These are phyloP conservation scores for Fusarium compactum DNA, from an alignment of 2,329 filamentous ascomycete species.

Conservation along the genomic window DNA sequence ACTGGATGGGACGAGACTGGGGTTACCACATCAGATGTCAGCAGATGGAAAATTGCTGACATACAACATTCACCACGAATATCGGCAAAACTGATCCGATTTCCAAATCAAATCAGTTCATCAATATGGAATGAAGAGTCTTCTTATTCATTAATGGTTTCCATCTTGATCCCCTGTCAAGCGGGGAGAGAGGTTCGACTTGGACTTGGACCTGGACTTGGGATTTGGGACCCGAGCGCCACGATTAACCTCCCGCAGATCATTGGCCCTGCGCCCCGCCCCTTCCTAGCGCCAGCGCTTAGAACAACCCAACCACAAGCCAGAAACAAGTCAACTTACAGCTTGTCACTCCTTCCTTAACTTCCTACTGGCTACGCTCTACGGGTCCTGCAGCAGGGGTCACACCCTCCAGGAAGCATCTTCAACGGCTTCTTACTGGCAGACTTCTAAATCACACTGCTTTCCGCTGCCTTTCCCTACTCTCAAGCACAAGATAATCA, in stretches of 20 bases:
- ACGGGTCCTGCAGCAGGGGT: constrained; percentile 40
- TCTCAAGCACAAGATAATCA: not conserved
- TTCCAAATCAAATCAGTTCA: constrained; percentile 29
- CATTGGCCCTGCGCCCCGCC: constrained; percentile 33
- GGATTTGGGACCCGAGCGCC: not conserved
- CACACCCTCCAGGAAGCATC: constrained; percentile 39
- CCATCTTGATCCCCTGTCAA: not conserved
- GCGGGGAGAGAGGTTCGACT: not conserved
- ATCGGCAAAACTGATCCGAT: constrained; percentile 40
- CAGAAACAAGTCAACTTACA: constrained; percentile 9
- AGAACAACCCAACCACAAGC: constrained; percentile 18
- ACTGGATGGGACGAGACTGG: constrained; percentile 3
- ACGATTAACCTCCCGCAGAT: not conserved
- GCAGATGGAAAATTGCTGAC: constrained; percentile 22
- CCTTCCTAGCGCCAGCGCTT: constrained; percentile 47
- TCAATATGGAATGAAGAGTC: not conserved
- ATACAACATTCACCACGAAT: not conserved
- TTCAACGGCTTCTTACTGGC: constrained; percentile 46
- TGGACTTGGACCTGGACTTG: not conserved
- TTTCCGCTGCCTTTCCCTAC: constrained; percentile 6
- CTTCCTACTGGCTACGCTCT: constrained; percentile 36
- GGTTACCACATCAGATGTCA: constrained; percentile 20
- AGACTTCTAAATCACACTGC: constrained; percentile 44
- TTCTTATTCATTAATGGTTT: not conserved
- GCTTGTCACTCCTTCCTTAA: constrained; percentile 18